These are phyloP conservation scores for Dothidotthia symphoricarpi DNA, from an alignment of 2,329 filamentous ascomycete species.

Conservation along the genomic window DNA sequence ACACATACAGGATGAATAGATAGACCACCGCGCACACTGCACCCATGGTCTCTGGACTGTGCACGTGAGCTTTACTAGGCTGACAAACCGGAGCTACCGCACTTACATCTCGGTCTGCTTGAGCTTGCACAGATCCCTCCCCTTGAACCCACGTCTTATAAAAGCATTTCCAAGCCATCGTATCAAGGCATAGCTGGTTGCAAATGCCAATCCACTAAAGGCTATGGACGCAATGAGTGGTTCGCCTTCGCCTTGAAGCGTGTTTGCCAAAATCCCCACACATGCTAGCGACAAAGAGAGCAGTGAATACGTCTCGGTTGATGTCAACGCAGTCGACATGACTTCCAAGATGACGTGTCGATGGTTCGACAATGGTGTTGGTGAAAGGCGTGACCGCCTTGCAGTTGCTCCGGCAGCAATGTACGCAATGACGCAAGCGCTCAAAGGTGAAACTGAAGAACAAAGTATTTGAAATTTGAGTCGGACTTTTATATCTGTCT, in stretches of 20 bases:
- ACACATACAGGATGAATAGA: constrained; percentile 81
- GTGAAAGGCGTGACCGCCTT: background rate
- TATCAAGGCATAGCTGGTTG: constrained; percentile 79
- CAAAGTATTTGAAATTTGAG: no score
- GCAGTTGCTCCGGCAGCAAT: no score
- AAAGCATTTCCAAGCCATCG: constrained; percentile 91
- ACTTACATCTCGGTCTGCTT: constrained; percentile 71
- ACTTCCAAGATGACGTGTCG: constrained; percentile 6
- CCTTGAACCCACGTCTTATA: constrained; percentile 82
- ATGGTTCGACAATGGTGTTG: constrained; percentile 1
- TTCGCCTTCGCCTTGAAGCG: constrained; percentile 79
- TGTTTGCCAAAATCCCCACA: constrained; percentile 72
- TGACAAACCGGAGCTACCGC: constrained; percentile 1
- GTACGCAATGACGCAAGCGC: no score
- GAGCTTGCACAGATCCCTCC: constrained; percentile 80
- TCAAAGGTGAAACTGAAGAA: no score
- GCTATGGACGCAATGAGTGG: constrained; percentile 86
- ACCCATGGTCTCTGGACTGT: constrained; percentile 89
- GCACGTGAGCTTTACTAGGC: constrained; percentile 16
- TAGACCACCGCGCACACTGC: constrained; percentile 91
- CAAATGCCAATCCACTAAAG: constrained; percentile 81
- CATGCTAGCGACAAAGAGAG: constrained; percentile 67
- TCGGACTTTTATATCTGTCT: no score
- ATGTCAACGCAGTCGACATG: constrained; percentile 47
- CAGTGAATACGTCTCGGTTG: constrained; percentile 57